These are phyloP conservation scores for Fusarium caatingaense DNA, from an alignment of 2,329 filamentous ascomycete species.

Conservation along the genomic window DNA sequence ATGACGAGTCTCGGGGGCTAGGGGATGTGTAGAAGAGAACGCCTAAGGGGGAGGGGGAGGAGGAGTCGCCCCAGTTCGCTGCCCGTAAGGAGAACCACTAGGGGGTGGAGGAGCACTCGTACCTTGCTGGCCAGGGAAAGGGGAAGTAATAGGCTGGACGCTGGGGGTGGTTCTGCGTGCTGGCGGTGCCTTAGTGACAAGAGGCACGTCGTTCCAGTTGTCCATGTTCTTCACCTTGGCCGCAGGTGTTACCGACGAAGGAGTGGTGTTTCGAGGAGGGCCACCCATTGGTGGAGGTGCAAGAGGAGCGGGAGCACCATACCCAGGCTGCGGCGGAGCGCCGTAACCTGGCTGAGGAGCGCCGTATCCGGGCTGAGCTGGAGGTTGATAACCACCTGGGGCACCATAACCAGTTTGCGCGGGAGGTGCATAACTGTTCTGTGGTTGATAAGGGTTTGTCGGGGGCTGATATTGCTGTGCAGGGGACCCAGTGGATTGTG, in stretches of 20 bases:
- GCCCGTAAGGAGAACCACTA: conserved; percentile 63
- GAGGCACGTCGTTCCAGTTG: conserved; percentile 95
- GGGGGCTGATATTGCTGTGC: conserved; percentile 54
- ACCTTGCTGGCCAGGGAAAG: conserved; percentile 76
- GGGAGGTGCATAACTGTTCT: conserved; percentile 40
- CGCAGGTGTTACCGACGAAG: conserved; percentile 73
- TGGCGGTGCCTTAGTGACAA: conserved; percentile 78
- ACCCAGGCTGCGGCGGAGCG: conserved; percentile 57
- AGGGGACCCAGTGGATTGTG: conserved; percentile 39
- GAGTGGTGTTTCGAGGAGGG: conserved; percentile 69
- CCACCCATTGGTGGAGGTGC: conserved; percentile 52
- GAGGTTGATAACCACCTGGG: conserved; percentile 63
- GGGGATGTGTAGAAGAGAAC: too few species aligned
- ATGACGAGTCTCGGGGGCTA: too few species aligned
- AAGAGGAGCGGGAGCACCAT: conserved; percentile 50
- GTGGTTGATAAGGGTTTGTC: conserved; percentile 52
- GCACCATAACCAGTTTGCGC: conserved; percentile 54
- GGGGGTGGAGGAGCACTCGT: conserved; percentile 67
- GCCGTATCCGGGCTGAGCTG: conserved; percentile 55
- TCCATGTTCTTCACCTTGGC: conserved; percentile 77
- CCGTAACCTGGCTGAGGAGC: conserved; percentile 54
- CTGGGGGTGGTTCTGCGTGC: conserved; percentile 80
- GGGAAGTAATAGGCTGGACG: conserved; percentile 75
- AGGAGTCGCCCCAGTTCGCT: conserved; percentile 74
- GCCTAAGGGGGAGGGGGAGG: conserved; percentile 88